Percentiles rank a stretch among this genome's conserved stretches.
These are phyloP conservation scores for Neocallimastix lanati DNA, from an alignment of 192 early-diverging fungal genomes.

Conservation along the genomic window DNA sequence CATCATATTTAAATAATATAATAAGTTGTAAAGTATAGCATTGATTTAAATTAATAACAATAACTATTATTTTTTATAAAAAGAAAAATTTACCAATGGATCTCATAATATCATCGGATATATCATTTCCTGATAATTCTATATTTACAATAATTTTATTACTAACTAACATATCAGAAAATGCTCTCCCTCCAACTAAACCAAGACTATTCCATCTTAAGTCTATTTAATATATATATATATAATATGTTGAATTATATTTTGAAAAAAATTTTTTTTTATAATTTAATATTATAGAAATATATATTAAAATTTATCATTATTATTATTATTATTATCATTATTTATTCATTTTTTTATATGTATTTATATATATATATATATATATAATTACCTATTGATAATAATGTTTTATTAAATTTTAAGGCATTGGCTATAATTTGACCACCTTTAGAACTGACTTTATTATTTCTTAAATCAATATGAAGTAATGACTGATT, in stretches of 20 bases:
- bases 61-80: no score
- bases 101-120: slow-evolving; percentile 23
- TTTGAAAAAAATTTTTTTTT: no score
- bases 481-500: slow-evolving; percentile 23
- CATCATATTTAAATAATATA: no score
- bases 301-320: no score
- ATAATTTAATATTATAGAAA: no score
- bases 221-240: slow-evolving; percentile 9
- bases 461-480: slow-evolving; percentile 39
- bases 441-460: slow-evolving; percentile 22
- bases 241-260: no score
- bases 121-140: slow-evolving; percentile 29
- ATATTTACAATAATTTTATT: slow-evolving; percentile 20
- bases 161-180: slow-evolving; percentile 24
- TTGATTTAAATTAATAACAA: no score
- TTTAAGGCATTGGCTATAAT: slow-evolving; percentile 18
- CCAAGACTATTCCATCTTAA: slow-evolving; percentile 37
- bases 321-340: no score
- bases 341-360: not conserved
- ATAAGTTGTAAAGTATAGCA: no score
- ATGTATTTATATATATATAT: no score
- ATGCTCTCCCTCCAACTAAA: slow-evolving; percentile 20
- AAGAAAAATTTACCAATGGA: slow-evolving; percentile 2
- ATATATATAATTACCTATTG: slow-evolving; percentile 14
- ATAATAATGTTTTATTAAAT: slow-evolving; percentile 18